Base-by-base conservation (phyloP, 441 rosid genomes). In the Bocquillonia castaneifolia region DNA sequence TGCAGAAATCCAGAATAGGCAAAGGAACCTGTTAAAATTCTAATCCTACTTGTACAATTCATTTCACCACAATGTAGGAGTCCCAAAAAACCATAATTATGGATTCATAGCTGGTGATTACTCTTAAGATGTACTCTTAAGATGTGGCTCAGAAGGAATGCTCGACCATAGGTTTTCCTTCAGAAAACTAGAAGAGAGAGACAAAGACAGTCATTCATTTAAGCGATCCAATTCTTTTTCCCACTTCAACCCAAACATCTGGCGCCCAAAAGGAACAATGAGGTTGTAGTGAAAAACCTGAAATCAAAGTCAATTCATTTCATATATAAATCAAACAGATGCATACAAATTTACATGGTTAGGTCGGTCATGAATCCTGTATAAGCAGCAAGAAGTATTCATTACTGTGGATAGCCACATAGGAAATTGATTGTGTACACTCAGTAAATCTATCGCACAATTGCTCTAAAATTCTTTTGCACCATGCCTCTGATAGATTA, bases 181-280 rank as follows among this genome's bases (percentile, higher is more conserved):
- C 0, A 14, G 28, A 50, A 50, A 0, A 13, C 54, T 20, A 28
- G 50, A 45, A 14, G 17, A 45, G 26, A 7, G 23, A 20, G 29
- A 50, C 12, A 29, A 29, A n/a, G n/a, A n/a, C n/a, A 15, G 17
- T 76, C 44, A 73, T 73, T 86, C 90, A 22, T 87, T 73, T 53
- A 89, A 60, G 65, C 83, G 81, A 73, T 81, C 84, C 45, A 89
- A 51, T 72, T 88, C 96, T 71, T 84, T 92, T 75, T 90, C 91
- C 95, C 96, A 90, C 65, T 92, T 92, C 71, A 90, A 40, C 61
- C 96, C 98, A 73, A 75, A 66, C 90, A 92, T 88, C 75, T 90
- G 98, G 5, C 93, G 93, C 32, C 98, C 96, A 25, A 89, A 88
- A n/a, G 97, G 97, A 44, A 83, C 94, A 0, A 93, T 87, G 59